Base-by-base conservation (phyloP, 768 basidiomycete species). In the Sutorius australiensis region DNA sequence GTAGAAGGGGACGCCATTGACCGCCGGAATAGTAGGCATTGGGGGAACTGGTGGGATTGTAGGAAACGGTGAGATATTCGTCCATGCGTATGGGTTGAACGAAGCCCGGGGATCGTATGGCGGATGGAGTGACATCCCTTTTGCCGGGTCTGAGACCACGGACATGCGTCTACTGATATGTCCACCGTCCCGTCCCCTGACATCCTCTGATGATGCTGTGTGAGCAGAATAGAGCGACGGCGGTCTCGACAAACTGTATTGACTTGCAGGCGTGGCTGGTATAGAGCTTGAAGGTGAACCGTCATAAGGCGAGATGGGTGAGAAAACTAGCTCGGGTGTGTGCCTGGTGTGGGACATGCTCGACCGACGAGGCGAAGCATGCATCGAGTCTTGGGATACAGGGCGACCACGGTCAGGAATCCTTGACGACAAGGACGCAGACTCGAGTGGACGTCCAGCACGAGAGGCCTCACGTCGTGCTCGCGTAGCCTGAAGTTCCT, bases 401-500 rank as follows among this genome's bases (percentile, higher is more conserved):
- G 68, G 66, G 59, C 68, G 74, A 73, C 77, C 54, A 32, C 68
- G 61, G 53, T 66, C 66, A 38, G 56, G 30, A 34, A 54, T 39
- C 46, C 63, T 56, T 46, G 64, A 51, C 36, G 56, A 58, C 36
- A 60, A 51, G 45, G 66, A 54, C 11, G 45, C 46, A 38, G 65
- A 51, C 53, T 67, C 62, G 14, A 64, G 51, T 33, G 61, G 42
- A 47, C 69, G 63, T 32, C 83, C 83, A 32, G 72, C 74, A 61
- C 83, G 78, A 50, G 74, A 69, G 3, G 75, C 70, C 62, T 89
- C 87, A 55, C 84, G 79, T 59, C 88, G 73, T 38, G 73, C 55
- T 57, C 89, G 76, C 3, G 86, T 72, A 30, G 84, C 84, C 34
- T 73, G 73, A 16, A 90, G 74, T 65, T 84, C 80, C 45, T 86